Percentiles rank a stretch among this genome's conserved stretches.
These are phyloP conservation scores for Phytophthora pini DNA, from an alignment of 352 stramenopile genomes.

Conservation along the genomic window DNA sequence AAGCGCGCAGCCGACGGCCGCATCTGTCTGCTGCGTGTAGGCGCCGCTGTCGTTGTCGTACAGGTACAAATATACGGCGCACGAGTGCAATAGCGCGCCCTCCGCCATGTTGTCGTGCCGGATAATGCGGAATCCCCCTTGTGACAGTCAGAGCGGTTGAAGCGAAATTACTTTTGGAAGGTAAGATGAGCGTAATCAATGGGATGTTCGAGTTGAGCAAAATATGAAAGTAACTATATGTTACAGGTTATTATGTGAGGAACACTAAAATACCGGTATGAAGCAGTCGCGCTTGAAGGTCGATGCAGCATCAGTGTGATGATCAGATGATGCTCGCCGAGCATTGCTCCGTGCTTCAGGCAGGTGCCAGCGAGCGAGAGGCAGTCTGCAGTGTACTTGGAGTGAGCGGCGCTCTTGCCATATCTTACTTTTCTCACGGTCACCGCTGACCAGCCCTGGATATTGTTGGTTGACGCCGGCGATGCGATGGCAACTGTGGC, in stretches of 20 bases:
- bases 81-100: conserved; percentile 64
- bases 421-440: conserved; percentile 16
- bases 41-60: conserved; percentile 57
- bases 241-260: background rate
- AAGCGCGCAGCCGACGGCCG: conserved; percentile 68
- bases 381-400: conserved; percentile 2
- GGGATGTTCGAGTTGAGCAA: background rate
- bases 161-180: background rate
- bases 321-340: no score
- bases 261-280: background rate
- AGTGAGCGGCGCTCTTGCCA: conserved; percentile 17
- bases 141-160: background rate
- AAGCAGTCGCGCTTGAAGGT: no score
- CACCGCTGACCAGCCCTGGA: conserved; percentile 5
- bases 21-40: conserved; percentile 68
- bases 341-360: background rate
- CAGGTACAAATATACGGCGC: conserved; percentile 74
- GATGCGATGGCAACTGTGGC: conserved; percentile 3
- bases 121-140: conserved; percentile 3
- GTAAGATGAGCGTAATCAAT: conserved; percentile 13
- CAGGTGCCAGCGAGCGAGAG: background rate
- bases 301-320: no score
- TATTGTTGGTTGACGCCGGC: conserved; percentile 4
- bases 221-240: background rate
- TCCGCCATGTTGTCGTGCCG: conserved; percentile 39